phyloP scores from a whole-genome alignment of 768 basidiomycete species.

The Tulasnella sp. region DNA sequence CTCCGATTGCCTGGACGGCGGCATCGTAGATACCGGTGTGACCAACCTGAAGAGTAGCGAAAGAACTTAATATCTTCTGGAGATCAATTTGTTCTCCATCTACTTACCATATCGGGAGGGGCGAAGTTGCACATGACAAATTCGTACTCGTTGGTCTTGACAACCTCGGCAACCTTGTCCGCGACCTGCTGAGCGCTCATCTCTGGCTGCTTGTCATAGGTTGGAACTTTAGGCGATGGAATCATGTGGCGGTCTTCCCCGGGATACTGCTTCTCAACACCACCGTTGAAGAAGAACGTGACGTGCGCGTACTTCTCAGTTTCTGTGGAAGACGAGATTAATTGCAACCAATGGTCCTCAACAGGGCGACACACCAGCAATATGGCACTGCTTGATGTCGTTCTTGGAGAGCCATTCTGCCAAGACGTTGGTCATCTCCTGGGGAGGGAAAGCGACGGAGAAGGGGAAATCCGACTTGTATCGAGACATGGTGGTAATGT shows the following conservation, averaged over 20 bases:
- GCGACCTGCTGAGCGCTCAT: slow-evolving; percentile 89
- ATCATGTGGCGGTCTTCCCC: slow-evolving; percentile 83
- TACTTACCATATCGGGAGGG: slow-evolving; percentile 85
- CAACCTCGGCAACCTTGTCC: slow-evolving; percentile 84
- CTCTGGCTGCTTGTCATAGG: slow-evolving; percentile 85
- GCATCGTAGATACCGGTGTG: slow-evolving; percentile 92
- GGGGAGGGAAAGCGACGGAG: slow-evolving; percentile 87
- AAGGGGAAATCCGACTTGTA: slow-evolving; percentile 93
- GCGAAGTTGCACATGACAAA: slow-evolving; percentile 99
- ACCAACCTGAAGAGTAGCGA: slow-evolving; percentile 54
- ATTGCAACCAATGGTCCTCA: background rate
- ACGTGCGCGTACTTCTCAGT: slow-evolving; percentile 99
- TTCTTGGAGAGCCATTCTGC: slow-evolving; percentile 85
- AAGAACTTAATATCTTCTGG: background rate
- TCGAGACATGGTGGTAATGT: slow-evolving; percentile 89
- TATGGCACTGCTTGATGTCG: slow-evolving; percentile 78
- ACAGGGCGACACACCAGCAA: slow-evolving; percentile 55
- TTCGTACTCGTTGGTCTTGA: slow-evolving; percentile 64
- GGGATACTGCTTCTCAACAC: slow-evolving; percentile 86
- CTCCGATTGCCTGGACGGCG: slow-evolving; percentile 78
- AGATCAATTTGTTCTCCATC: background rate
- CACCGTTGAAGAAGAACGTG: slow-evolving; percentile 98
- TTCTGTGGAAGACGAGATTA: slow-evolving; percentile 45
- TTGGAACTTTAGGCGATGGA: slow-evolving; percentile 87
- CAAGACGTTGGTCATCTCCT: slow-evolving; percentile 88